Percentiles rank a stretch among this genome's conserved stretches.
These are phyloP conservation scores for Hypoxylon intermedium DNA, from an alignment of 495 filamentous ascomycete species.

Conservation along the genomic window DNA sequence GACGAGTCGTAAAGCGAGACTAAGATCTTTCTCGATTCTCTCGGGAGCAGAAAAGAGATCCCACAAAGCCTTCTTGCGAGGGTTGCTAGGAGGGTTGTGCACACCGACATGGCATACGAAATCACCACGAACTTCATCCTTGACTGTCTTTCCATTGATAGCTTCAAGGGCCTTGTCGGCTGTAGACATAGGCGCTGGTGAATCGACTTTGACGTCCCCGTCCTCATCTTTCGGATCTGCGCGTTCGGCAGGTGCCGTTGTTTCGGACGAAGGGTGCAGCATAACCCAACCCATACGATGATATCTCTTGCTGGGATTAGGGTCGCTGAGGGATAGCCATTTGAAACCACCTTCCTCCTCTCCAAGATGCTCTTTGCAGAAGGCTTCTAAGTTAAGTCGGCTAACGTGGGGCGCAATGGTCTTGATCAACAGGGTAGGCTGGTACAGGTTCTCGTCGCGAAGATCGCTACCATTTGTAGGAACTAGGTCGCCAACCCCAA, in stretches of 20 bases:
- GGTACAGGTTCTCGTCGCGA: slow-evolving; percentile 78
- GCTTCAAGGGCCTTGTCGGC: slow-evolving; percentile 88
- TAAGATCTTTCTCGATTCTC: slow-evolving; percentile 82
- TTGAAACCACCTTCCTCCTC: slow-evolving; percentile 87
- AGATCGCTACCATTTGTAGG: slow-evolving; percentile 80
- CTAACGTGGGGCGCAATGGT: slow-evolving; percentile 96
- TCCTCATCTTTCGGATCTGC: slow-evolving; percentile 69
- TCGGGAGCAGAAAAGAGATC: slow-evolving; percentile 92
- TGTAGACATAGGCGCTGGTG: slow-evolving; percentile 55
- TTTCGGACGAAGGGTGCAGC: slow-evolving; percentile 78
- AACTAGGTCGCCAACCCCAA: slow-evolving; percentile 88
- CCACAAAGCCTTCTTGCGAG: slow-evolving; percentile 96
- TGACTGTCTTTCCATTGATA: slow-evolving; percentile 94
- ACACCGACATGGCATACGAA: slow-evolving; percentile 98
- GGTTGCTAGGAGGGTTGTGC: slow-evolving; percentile 83
- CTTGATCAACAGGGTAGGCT: slow-evolving; percentile 95
- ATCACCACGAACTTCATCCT: slow-evolving; percentile 88
- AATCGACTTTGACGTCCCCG: slow-evolving; percentile 46
- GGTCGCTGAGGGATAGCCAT: slow-evolving; percentile 92
- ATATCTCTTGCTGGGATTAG: slow-evolving; percentile 94
- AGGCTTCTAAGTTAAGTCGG: slow-evolving; percentile 87
- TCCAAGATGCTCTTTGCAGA: slow-evolving; percentile 89
- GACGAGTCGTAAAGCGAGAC: slow-evolving; percentile 76
- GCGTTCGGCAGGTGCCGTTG: slow-evolving; percentile 63
- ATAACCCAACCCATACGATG: slow-evolving; percentile 99